These are phyloP conservation scores for Trichophyton schoenleinii DNA, from an alignment of 2,329 filamentous ascomycete genomes.

Conservation along the genomic window DNA sequence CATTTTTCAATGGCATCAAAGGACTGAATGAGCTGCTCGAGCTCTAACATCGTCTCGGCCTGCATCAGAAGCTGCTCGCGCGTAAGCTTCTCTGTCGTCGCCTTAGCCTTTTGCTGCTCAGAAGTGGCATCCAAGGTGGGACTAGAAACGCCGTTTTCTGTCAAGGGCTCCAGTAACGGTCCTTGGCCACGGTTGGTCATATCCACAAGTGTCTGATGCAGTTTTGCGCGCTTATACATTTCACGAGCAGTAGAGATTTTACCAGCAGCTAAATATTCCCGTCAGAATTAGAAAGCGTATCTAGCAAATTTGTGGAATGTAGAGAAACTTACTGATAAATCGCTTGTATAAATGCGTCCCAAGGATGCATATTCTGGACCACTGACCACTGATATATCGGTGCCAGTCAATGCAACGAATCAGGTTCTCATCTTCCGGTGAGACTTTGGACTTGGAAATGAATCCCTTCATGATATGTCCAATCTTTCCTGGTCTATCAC, in stretches of 20 bases:
- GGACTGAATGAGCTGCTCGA: constrained; percentile 54
- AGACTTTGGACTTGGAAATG: constrained; percentile 45
- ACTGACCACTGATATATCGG: constrained; percentile 54
- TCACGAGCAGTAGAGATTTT: constrained; percentile 43
- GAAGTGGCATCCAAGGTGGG: neutral
- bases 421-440: constrained; percentile 55
- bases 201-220: constrained; percentile 35
- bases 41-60: constrained; percentile 45
- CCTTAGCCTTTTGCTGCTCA: constrained; percentile 13
- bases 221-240: constrained; percentile 40
- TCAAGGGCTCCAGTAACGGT: constrained; percentile 5
- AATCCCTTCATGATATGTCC: constrained; percentile 59
- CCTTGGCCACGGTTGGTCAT: constrained; percentile 19
- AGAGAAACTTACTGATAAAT: constrained; percentile 62
- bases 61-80: constrained; percentile 26
- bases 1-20: constrained; percentile 59
- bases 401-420: constrained; percentile 81
- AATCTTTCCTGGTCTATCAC: constrained; percentile 39
- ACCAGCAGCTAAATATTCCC: constrained; percentile 20
- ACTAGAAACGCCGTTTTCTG: constrained; percentile 15
- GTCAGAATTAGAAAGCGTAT: constrained; percentile 11
- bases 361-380: constrained; percentile 55
- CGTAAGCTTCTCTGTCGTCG: constrained; percentile 12
- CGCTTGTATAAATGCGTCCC: constrained; percentile 66
- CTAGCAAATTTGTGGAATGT: neutral